A percentile compares a stretch with the other conserved stretches of the same genome.
Evolutionary conservation across 805 yeast species (phyloP).

Genomic region (Wilhelminamyces savonicus): DNA sequence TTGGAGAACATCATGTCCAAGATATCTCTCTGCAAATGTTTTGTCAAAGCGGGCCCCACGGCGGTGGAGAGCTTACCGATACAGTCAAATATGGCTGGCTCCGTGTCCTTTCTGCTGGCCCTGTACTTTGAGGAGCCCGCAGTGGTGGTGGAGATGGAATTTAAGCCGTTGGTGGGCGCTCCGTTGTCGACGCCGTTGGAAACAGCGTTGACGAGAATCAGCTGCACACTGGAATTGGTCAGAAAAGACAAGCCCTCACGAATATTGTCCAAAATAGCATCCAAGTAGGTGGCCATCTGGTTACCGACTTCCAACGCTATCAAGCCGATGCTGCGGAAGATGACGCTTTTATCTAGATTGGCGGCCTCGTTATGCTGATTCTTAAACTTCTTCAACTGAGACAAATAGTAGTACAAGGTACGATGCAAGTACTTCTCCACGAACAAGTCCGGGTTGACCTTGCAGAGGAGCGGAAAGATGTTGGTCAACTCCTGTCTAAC

Average conservation of each 20-base stretch:
- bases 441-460: conserved; percentile 68
- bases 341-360: conserved; percentile 61
- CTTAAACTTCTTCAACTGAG: conserved; percentile 67
- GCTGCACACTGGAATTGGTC: conserved; percentile 30
- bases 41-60: conserved; percentile 89
- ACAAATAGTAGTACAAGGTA: conserved; percentile 68
- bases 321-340: conserved; percentile 77
- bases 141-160: conserved; percentile 18
- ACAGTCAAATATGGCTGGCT: conserved; percentile 83
- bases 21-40: conserved; percentile 76
- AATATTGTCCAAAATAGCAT: conserved; percentile 77
- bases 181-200: conserved; percentile 14
- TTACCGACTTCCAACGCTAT: conserved; percentile 75
- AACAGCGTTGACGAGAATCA: conserved; percentile 35
- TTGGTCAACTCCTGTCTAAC: conserved; percentile 81
- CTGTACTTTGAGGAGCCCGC: conserved; percentile 46
- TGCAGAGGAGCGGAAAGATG: conserved; percentile 77
- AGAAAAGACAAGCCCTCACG: conserved; percentile 62
- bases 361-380: conserved; percentile 31
- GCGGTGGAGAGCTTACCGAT: conserved; percentile 81
- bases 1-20: conserved; percentile 66
- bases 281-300: conserved; percentile 81
- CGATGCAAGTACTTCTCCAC: conserved; percentile 76
- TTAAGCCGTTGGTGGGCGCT: conserved; percentile 12
- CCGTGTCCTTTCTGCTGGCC: conserved; percentile 60